A percentile compares a stretch with the other conserved stretches of the same genome.
Evolutionary conservation across 768 basidiomycete genomes (phyloP).

Genomic region (Suillus spraguei): DNA sequence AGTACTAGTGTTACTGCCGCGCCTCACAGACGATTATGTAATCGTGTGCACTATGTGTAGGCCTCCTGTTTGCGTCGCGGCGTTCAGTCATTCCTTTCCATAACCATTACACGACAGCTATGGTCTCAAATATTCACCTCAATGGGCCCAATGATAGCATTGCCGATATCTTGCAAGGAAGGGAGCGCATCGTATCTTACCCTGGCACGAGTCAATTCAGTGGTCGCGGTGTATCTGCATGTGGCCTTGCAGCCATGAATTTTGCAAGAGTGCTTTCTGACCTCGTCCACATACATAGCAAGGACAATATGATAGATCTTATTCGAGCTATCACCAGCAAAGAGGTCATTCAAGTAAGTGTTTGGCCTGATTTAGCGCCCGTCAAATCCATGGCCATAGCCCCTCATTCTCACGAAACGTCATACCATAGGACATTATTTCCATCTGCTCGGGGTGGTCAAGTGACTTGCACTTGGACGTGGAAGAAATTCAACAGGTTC

Average conservation of each 20-base stretch:
- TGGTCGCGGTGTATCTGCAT: conserved; percentile 49
- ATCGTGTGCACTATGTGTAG: too few relatives aligned
- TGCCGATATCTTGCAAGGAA: conserved; percentile 28
- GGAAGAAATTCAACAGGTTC: conserved; percentile 52
- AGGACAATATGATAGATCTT: not conserved
- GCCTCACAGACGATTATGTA: too few relatives aligned
- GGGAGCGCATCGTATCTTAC: conserved; percentile 46
- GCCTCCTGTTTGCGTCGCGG: not conserved
- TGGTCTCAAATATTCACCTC: conserved; percentile 56
- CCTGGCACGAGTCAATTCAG: conserved; percentile 60
- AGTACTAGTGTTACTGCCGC: too few relatives aligned
- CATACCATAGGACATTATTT: conserved; percentile 50
- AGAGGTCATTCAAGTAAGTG: conserved; percentile 29
- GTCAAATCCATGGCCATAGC: not conserved
- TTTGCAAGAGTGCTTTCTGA: conserved; percentile 46
- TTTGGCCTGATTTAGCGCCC: conserved; percentile 1
- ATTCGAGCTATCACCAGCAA: conserved; percentile 12
- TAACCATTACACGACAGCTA: not conserved
- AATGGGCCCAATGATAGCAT: conserved; percentile 44
- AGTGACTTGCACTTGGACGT: conserved; percentile 55
- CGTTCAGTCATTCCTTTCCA: not conserved
- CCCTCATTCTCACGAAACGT: not conserved
- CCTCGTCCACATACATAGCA: not conserved
- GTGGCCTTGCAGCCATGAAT: conserved; percentile 69
- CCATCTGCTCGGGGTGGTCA: conserved; percentile 61